These are phyloP conservation scores for Oryza glaberrima DNA, from an alignment of 176 grass and related monocot species.

Conservation along the genomic window DNA sequence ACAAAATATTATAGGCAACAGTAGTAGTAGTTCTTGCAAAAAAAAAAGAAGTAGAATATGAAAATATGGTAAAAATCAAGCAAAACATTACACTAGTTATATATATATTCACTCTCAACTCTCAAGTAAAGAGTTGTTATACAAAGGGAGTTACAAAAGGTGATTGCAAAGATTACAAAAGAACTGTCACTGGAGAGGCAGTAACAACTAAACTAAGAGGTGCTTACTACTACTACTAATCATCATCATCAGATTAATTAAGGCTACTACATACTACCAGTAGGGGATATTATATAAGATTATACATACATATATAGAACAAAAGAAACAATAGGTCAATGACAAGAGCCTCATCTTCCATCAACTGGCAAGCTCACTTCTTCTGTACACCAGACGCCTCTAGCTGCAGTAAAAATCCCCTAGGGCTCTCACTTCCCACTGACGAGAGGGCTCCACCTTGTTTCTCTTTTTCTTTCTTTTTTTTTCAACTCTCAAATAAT, in stretches of 20 bases:
- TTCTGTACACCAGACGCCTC: conserved; percentile 54
- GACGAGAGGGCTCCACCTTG: conserved; percentile 54
- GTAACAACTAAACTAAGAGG: background rate
- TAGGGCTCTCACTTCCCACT: conserved; percentile 56
- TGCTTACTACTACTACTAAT: background rate
- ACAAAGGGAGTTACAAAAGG: conserved; percentile 13
- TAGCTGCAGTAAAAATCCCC: conserved; percentile 64
- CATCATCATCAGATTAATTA: background rate
- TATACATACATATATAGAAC: background rate
- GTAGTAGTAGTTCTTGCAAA: background rate
- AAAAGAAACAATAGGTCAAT: conserved; percentile 30
- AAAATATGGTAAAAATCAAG: background rate
- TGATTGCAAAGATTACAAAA: background rate
- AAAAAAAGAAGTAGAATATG: background rate
- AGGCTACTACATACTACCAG: background rate
- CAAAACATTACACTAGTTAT: conserved; percentile 18
- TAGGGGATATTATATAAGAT: background rate
- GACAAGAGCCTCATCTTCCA: conserved; percentile 54
- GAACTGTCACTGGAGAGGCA: background rate
- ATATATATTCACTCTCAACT: conserved; percentile 31
- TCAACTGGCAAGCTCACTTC: conserved; percentile 35
- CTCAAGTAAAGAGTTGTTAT: conserved; percentile 22
- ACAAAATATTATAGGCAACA: no score
- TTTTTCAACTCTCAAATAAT: background rate
- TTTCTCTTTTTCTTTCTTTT: no score